Evolutionary conservation across 441 rosid genomes (phyloP), one percentile per base, ranked within the genome.

Genomic region (Raphanus hybrid): DNA sequence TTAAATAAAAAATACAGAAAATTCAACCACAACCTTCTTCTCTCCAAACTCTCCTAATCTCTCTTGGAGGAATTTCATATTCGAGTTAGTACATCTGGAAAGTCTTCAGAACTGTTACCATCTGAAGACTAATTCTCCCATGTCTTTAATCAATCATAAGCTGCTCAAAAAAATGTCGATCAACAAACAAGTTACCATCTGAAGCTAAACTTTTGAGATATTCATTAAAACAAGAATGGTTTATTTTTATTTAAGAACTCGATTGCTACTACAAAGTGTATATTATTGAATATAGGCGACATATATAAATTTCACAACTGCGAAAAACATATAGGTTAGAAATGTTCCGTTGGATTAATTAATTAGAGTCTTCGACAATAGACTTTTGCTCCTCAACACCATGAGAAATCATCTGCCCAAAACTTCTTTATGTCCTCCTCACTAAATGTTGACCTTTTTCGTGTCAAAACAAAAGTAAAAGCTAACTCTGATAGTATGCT

Each of bases 391-490:
- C 32, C 61, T 43, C 67, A 45, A 71, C 32, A 67, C 67, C 67
- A 71, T 71, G 73, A 66, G 63, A 71, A 66, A 58, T 66, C 73
- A 77, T 71, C 69, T 58, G 69, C 76, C 73, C 62, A 45, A 61
- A 73, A 61, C 35, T 79, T 74, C 68, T 74, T 64, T 55, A 64
- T 74, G 71, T 57, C 77, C 74, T 54, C 58, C 54, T 45, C 70
- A 74, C 71, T 2, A 74, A 69, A 79, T 79, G 62, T 74, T 78
- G 82, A 79, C 78, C 71, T 79, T 66, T 70, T 75, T 66, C 69
- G 58, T 71, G 76, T 80, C 73, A 75, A 75, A 64, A 70, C 76
- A 75, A 80, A 70, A 58, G 82, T 70, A 80, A 75, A 80, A 80
- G 76, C 82, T 48, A 59, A 10, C 66, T 70, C 75, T 65, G 73